Evolutionary conservation across 139 green algal genomes (phyloP).

Genomic region (Haematococcus sp.): DNA sequence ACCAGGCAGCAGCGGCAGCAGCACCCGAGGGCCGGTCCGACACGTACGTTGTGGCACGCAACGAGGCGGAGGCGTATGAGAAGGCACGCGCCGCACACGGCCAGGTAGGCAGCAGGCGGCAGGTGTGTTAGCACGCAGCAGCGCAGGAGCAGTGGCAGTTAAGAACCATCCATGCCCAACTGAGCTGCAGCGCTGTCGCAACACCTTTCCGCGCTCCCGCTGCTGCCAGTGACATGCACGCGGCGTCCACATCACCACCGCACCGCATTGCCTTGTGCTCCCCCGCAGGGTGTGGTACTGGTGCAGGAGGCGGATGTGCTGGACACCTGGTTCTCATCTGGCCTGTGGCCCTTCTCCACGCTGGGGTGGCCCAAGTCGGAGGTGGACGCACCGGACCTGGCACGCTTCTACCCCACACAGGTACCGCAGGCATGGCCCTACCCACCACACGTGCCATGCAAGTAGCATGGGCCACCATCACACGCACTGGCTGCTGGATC

Average conservation of each 20-base stretch:
- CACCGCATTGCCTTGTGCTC: background rate
- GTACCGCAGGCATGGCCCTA: conserved; percentile 26
- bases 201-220: no score
- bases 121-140: conserved; percentile 3
- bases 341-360: conserved; percentile 92
- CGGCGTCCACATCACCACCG: background rate
- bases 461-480: no score
- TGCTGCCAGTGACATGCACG: no score
- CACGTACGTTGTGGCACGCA: conserved; percentile 78
- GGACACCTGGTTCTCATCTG: conserved; percentile 96
- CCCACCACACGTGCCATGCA: no score
- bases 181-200: background rate
- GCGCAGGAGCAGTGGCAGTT: no score
- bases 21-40: conserved; percentile 22
- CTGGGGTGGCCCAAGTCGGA: conserved; percentile 86
- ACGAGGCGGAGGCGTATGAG: conserved; percentile 63
- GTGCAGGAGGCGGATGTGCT: conserved; percentile 75
- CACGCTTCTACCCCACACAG: conserved; percentile 88
- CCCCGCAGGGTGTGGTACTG: background rate
- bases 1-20: conserved; percentile 11
- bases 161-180: background rate
- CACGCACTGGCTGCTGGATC: no score
- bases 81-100: conserved; percentile 47
- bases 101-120: background rate
- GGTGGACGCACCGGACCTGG: conserved; percentile 55